phyloP scores from a whole-genome alignment of 257 asterid species.

The Fraxinus quadrangulata region DNA sequence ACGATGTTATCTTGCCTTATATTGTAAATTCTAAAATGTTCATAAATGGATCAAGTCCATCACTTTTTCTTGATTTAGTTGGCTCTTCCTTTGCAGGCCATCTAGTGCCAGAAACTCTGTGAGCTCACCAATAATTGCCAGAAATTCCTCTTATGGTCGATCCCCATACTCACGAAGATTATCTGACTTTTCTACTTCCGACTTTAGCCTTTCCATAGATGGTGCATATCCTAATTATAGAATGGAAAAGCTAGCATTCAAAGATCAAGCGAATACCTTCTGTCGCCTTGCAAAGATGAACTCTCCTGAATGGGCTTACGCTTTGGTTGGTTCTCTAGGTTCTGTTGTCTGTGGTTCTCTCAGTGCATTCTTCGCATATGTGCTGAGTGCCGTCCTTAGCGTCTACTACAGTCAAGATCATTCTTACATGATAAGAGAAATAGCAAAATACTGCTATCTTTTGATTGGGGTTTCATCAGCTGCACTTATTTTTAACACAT shows the following conservation, averaged over 20 bases:
- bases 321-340: constrained; percentile 79
- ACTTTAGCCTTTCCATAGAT: constrained; percentile 78
- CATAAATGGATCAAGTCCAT: background rate
- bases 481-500: constrained; percentile 80
- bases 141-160: constrained; percentile 85
- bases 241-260: constrained; percentile 77
- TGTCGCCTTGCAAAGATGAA: constrained; percentile 88
- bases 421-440: constrained; percentile 64
- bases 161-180: constrained; percentile 87
- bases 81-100: constrained; percentile 53
- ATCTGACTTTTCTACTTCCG: constrained; percentile 91
- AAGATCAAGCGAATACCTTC: constrained; percentile 87
- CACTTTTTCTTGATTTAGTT: background rate
- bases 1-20: background rate
- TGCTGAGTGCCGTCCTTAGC: constrained; percentile 84
- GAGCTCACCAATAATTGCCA: constrained; percentile 82
- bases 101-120: constrained; percentile 93
- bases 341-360: constrained; percentile 86
- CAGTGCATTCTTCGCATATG: constrained; percentile 91
- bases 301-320: constrained; percentile 89
- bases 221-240: constrained; percentile 65
- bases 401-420: constrained; percentile 83
- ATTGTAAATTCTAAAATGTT: too few species aligned
- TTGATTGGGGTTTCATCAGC: constrained; percentile 88
- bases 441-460: constrained; percentile 85